Conservation (phyloP, 768 basidiomycete genomes). For the Suillus placidus region DNA sequence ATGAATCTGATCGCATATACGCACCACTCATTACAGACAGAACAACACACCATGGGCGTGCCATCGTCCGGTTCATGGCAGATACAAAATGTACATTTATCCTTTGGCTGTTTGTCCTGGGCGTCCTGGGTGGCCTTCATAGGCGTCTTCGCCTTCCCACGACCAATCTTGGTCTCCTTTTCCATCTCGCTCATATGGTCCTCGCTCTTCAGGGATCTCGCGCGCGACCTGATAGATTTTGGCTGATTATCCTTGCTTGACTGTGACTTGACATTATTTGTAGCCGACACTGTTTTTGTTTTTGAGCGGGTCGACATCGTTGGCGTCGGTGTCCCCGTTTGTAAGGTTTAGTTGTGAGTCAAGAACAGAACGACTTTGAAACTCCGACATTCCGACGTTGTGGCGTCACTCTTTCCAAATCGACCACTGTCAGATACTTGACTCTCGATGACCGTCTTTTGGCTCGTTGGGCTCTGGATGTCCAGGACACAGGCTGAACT, state of each 20-base stretch:
- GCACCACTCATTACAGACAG: slow-evolving; percentile 73
- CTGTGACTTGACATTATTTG: slow-evolving; percentile 16
- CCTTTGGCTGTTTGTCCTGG: slow-evolving; percentile 23
- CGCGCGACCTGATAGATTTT: slow-evolving; percentile 19
- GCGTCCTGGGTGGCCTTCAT: slow-evolving; percentile 22
- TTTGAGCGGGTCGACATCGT: slow-evolving; percentile 52
- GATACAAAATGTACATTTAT: slow-evolving; percentile 50
- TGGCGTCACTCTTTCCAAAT: slow-evolving; percentile 19
- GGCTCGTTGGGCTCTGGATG: background rate
- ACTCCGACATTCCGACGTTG: slow-evolving; percentile 32
- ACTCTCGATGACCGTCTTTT: background rate
- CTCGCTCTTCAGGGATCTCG: slow-evolving; percentile 21
- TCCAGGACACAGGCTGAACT: background rate
- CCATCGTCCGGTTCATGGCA: slow-evolving; percentile 77
- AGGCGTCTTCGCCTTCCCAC: slow-evolving; percentile 27
- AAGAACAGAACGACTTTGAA: slow-evolving; percentile 33
- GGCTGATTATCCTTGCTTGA: slow-evolving; percentile 5
- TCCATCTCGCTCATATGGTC: slow-evolving; percentile 30
- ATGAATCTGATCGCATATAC: slow-evolving; percentile 24
- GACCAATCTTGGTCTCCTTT: slow-evolving; percentile 33
- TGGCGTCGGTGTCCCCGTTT: slow-evolving; percentile 4
- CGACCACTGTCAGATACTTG: no score
- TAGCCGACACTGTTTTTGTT: slow-evolving; percentile 38
- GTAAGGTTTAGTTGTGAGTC: slow-evolving; percentile 19
- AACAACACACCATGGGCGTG: slow-evolving; percentile 79